A percentile compares a stretch with the other conserved stretches of the same genome.
phyloP scores from a whole-genome alignment of 169 alveolate genomes.

The Eimeria maxima region DNA sequence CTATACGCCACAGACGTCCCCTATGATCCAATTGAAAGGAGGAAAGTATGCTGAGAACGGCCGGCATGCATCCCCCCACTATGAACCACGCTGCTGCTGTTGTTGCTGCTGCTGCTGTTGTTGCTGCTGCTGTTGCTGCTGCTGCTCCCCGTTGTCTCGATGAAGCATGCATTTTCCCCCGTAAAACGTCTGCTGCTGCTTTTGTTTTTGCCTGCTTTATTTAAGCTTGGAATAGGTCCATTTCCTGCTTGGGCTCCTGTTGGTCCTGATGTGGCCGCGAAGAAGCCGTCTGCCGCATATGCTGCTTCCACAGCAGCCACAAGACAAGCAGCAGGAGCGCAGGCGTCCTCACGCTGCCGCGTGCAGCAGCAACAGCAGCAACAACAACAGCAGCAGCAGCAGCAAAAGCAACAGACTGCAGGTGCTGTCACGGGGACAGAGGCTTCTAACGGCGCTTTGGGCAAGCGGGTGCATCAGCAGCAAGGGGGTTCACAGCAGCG shows the following conservation, averaged over 20 bases:
- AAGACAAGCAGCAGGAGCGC: constrained; percentile 14
- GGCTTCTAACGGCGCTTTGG: constrained; percentile 22
- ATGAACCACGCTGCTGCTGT: background rate
- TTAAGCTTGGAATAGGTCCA: constrained; percentile 57
- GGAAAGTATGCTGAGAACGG: constrained; percentile 37
- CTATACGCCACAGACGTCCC: constrained; percentile 82
- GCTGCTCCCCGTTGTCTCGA: background rate
- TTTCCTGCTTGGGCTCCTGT: constrained; percentile 81
- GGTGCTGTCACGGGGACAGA: constrained; percentile 1
- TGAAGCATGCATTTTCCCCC: background rate
- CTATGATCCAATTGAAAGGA: constrained; percentile 65
- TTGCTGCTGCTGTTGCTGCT: background rate
- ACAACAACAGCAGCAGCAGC: background rate
- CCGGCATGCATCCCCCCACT: background rate
- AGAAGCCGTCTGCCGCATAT: constrained; percentile 14
- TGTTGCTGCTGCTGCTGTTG: background rate
- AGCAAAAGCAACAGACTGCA: background rate
- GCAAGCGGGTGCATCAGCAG: background rate
- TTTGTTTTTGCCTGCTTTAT: background rate
- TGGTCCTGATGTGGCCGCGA: background rate
- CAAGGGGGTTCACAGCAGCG: constrained; percentile 17
- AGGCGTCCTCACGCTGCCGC: constrained; percentile 32
- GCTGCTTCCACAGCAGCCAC: constrained; percentile 15
- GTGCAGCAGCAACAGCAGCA: constrained; percentile 22
- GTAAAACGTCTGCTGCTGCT: background rate